Percentiles rank a stretch among this genome's conserved stretches.
Conservation (phyloP, 495 filamentous ascomycete genomes). For the Trichoderma reesei region DNA sequence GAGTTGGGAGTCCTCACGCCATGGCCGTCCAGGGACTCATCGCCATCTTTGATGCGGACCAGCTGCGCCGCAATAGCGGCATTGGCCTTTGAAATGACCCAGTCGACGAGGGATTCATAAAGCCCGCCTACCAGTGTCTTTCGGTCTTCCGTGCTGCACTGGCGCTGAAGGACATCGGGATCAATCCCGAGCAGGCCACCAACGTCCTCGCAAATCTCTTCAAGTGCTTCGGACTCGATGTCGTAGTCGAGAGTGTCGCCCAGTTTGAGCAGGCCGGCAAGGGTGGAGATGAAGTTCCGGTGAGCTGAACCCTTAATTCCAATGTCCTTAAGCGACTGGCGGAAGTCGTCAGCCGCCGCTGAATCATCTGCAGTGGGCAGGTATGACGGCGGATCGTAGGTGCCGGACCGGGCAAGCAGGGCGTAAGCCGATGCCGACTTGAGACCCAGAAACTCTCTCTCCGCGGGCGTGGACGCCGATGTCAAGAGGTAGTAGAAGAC, state of each 20-base stretch:
- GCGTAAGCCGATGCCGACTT: constrained; percentile 69
- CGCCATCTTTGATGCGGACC: constrained; percentile 44
- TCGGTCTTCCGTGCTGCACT: constrained; percentile 75
- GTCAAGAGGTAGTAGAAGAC: constrained; percentile 96
- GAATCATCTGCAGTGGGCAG: constrained; percentile 89
- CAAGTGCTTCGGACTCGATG: constrained; percentile 76
- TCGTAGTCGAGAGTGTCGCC: constrained; percentile 80
- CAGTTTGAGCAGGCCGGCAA: constrained; percentile 82
- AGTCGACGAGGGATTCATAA: constrained; percentile 92
- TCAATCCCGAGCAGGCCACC: constrained; percentile 77
- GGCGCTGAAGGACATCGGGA: constrained; percentile 68
- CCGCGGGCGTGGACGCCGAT: constrained; percentile 77
- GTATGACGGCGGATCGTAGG: constrained; percentile 80
- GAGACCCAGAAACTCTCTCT: constrained; percentile 83
- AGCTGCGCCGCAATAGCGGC: constrained; percentile 75
- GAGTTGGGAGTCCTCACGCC: constrained; percentile 50
- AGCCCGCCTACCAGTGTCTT: constrained; percentile 72
- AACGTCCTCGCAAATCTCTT: constrained; percentile 84
- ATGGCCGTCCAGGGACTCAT: constrained; percentile 53
- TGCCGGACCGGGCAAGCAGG: constrained; percentile 70
- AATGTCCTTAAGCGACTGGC: constrained; percentile 70
- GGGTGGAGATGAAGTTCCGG: constrained; percentile 67
- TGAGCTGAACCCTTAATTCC: constrained; percentile 82
- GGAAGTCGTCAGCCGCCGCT: constrained; percentile 87
- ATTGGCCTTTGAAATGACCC: constrained; percentile 83